Evolutionary conservation across 2,329 filamentous ascomycete genomes (phyloP).

Genomic region (Mollisia scopiformis): DNA sequence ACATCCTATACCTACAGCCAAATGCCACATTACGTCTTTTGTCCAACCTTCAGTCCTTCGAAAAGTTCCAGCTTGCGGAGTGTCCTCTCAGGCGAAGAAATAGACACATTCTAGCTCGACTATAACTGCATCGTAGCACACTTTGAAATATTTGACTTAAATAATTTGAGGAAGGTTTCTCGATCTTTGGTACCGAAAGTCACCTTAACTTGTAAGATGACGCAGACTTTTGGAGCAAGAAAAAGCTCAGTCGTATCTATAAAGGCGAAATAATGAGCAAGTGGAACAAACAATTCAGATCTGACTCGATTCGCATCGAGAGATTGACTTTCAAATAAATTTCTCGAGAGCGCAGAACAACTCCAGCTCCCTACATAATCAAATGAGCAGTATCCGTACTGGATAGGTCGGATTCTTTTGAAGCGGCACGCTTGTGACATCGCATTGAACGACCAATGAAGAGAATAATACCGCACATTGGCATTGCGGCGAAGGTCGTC

Average conservation of each 20-base stretch:
- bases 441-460: no score
- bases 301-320: no score
- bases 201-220: slow-evolving; percentile 17
- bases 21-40: slow-evolving; percentile 15
- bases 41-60: slow-evolving; percentile 46
- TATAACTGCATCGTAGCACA: slow-evolving; percentile 43
- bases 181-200: slow-evolving; percentile 11
- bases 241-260: background rate
- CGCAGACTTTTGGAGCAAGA: slow-evolving; percentile 7
- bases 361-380: no score
- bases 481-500: no score
- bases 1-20: slow-evolving; percentile 12
- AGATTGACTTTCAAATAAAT: no score
- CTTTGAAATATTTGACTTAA: slow-evolving; percentile 40
- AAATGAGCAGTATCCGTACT: no score
- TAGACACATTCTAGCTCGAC: slow-evolving; percentile 47
- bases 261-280: no score
- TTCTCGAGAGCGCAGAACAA: no score
- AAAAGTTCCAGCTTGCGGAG: slow-evolving; percentile 41
- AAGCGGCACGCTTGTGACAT: no score
- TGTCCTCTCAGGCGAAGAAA: slow-evolving; percentile 45
- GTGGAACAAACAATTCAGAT: no score
- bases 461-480: no score
- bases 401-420: no score
- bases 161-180: slow-evolving; percentile 17